Percentiles rank a stretch among this genome's conserved stretches.
These are phyloP conservation scores for Cyberlindnera nakhonratchasimensis DNA, from an alignment of 805 yeast genomes.

Conservation along the genomic window DNA sequence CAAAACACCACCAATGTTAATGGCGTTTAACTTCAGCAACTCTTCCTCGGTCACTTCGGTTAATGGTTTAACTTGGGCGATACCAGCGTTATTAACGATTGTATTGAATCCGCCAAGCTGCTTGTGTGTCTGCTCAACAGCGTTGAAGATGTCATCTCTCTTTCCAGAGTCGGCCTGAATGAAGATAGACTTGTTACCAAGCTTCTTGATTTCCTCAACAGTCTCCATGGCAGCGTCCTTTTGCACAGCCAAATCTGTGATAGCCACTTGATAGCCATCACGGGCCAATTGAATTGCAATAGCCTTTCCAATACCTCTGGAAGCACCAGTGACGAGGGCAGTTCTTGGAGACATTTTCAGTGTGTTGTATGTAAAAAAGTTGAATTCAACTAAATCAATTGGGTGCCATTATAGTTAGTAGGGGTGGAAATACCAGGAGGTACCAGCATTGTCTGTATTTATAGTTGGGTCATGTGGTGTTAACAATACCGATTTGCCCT, in stretches of 20 bases:
- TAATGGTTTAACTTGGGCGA: conserved; percentile 28
- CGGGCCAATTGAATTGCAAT: conserved; percentile 74
- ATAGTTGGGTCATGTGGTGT: too few species aligned
- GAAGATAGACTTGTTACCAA: conserved; percentile 25
- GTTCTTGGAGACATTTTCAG: conserved; percentile 17
- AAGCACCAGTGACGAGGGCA: conserved; percentile 86
- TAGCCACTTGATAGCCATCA: conserved; percentile 51
- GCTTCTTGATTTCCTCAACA: conserved; percentile 21
- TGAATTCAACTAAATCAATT: too few species aligned
- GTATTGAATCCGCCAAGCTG: conserved; percentile 34
- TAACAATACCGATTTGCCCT: too few species aligned
- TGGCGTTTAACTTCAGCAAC: conserved; percentile 21
- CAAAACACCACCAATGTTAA: conserved; percentile 33
- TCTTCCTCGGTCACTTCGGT: conserved; percentile 30
- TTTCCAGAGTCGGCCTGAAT: conserved; percentile 28
- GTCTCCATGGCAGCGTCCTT: conserved; percentile 23
- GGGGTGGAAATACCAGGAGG: too few species aligned
- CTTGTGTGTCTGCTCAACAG: conserved; percentile 29
- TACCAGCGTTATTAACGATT: conserved; percentile 38
- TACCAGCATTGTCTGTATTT: too few species aligned
- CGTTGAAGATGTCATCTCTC: conserved; percentile 25
- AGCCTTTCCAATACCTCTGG: conserved; percentile 88
- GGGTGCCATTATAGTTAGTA: too few species aligned
- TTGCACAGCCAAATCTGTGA: conserved; percentile 28
- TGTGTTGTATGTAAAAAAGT: not conserved